A percentile compares a stretch with the other conserved stretches of the same genome.
These are phyloP conservation scores for Cardamine occulta DNA, from an alignment of 345 rosid genomes.

Conservation along the genomic window DNA sequence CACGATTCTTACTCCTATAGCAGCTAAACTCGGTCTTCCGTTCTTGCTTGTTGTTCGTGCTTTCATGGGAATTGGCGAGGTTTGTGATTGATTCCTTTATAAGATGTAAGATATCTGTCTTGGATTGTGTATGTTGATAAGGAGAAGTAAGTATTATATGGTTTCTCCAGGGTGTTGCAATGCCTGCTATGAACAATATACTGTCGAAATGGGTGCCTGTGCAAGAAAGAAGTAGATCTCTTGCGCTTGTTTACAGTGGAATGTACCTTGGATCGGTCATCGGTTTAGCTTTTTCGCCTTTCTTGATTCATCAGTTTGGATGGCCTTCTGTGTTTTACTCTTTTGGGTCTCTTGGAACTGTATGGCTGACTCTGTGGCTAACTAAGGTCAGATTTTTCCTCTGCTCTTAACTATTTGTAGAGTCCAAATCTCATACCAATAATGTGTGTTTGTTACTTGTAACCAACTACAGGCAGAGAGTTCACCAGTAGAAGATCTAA, in stretches of 20 bases:
- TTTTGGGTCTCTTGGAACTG: constrained; percentile 88
- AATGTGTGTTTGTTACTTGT: constrained; percentile 23
- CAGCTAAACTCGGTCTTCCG: constrained; percentile 88
- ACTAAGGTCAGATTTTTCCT: constrained; percentile 57
- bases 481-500: constrained; percentile 80
- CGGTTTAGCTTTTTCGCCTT: constrained; percentile 94
- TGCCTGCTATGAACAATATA: constrained; percentile 99
- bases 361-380: constrained; percentile 82
- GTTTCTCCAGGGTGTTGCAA: constrained; percentile 84
- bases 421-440: not conserved
- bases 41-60: constrained; percentile 83
- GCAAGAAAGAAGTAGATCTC: constrained; percentile 89
- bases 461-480: constrained; percentile 66
- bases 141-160: constrained; percentile 10
- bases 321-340: constrained; percentile 98
- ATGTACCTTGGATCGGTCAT: constrained; percentile 95
- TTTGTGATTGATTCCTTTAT: constrained; percentile 19
- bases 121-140: not conserved
- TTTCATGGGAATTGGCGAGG: constrained; percentile 98
- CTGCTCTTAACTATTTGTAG: not conserved
- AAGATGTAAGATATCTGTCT: not conserved
- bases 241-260: constrained; percentile 91
- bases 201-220: constrained; percentile 93
- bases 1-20: constrained; percentile 81
- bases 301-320: constrained; percentile 83